Evolutionary conservation across 768 basidiomycete species (phyloP).

Genomic region (Nidularia pulvinata): DNA sequence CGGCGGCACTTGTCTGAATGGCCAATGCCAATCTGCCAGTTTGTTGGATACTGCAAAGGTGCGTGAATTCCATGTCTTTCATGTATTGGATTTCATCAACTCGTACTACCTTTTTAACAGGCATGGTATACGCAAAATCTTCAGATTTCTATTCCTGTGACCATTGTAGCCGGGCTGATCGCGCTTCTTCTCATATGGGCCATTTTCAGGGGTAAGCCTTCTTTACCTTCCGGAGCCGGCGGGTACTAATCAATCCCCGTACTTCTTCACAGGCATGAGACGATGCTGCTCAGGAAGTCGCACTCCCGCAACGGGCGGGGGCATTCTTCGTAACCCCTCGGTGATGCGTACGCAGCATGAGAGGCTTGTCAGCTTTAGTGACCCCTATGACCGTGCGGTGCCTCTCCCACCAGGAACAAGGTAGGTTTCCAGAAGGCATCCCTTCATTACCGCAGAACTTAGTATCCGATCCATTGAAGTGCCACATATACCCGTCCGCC

Average conservation of each 20-base stretch:
- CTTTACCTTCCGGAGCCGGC: background rate
- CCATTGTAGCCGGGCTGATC: conserved; percentile 67
- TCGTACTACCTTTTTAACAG: no score
- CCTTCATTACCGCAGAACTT: no score
- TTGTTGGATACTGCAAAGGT: conserved; percentile 65
- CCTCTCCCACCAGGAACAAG: conserved; percentile 17
- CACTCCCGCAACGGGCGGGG: conserved; percentile 1
- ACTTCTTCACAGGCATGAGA: conserved; percentile 23
- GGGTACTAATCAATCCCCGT: background rate
- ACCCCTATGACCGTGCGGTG: conserved; percentile 5
- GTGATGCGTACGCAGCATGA: conserved; percentile 19
- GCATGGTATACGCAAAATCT: conserved; percentile 79
- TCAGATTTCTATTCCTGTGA: conserved; percentile 79
- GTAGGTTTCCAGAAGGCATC: conserved; percentile 12
- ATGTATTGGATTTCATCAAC: no score
- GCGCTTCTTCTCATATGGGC: conserved; percentile 56
- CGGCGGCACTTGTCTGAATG: conserved; percentile 66
- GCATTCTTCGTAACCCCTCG: conserved; percentile 10
- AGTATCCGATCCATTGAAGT: no score
- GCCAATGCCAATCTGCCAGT: conserved; percentile 61
- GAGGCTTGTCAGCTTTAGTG: conserved; percentile 4
- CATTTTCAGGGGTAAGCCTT: conserved; percentile 39
- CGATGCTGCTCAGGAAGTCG: conserved; percentile 26
- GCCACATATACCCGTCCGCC: conserved; percentile 25
- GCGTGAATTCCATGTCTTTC: conserved; percentile 35